Conservation (phyloP, 108 stramenopile genomes). For the Nitzschia sp. region DNA sequence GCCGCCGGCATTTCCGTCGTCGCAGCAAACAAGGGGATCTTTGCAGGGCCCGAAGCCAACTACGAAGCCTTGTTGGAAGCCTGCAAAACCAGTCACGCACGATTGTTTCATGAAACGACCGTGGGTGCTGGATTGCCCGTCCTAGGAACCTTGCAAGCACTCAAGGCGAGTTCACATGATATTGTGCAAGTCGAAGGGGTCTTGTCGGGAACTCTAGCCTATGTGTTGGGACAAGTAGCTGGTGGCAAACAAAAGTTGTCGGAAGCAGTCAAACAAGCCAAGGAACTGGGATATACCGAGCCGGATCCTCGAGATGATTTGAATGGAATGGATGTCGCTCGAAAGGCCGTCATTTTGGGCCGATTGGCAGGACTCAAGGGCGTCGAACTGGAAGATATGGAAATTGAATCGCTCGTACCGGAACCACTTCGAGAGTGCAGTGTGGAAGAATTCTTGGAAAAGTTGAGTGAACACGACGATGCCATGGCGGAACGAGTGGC, state of each 20-base stretch:
- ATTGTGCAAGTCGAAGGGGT: constrained; percentile 49
- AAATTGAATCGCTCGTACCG: constrained; percentile 50
- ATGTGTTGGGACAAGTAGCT: constrained; percentile 47
- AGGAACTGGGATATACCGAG: constrained; percentile 59
- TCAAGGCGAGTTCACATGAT: constrained; percentile 45
- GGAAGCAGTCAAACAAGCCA: constrained; percentile 48
- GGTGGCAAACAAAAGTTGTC: constrained; percentile 48
- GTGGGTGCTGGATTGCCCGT: constrained; percentile 60
- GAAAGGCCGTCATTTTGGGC: constrained; percentile 67
- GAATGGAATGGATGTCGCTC: constrained; percentile 58
- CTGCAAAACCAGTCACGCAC: background rate
- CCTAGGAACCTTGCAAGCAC: constrained; percentile 39
- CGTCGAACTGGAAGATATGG: constrained; percentile 40
- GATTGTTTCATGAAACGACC: constrained; percentile 48
- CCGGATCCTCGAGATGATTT: constrained; percentile 59
- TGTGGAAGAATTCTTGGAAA: constrained; percentile 54
- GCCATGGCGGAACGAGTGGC: constrained; percentile 41
- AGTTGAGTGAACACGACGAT: constrained; percentile 37
- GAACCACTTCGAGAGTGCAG: constrained; percentile 33
- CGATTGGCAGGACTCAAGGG: constrained; percentile 47
- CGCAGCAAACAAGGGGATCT: constrained; percentile 51
- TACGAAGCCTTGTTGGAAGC: constrained; percentile 37
- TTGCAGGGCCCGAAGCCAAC: constrained; percentile 36
- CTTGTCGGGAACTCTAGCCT: constrained; percentile 55
- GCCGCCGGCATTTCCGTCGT: constrained; percentile 35